Conservation (phyloP, 441 rosid species). For the Aleurites moluccanus region DNA sequence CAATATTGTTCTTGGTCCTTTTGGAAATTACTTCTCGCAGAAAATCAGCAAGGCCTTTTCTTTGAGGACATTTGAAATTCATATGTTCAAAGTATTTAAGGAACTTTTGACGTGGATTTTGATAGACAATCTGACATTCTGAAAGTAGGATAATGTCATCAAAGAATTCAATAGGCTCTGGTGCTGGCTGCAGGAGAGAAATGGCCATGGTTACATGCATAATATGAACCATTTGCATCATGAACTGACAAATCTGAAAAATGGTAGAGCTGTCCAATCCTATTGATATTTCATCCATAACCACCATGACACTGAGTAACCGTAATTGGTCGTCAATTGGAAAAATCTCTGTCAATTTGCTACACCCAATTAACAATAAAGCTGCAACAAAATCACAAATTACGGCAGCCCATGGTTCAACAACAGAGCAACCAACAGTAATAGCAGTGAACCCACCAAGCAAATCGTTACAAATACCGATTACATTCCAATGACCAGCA, state of each 20-base stretch:
- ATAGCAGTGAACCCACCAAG: no score
- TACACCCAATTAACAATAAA: no score
- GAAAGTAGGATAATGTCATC: conserved; percentile 77
- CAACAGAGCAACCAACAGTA: no score
- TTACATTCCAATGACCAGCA: no score
- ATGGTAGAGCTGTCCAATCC: conserved; percentile 92
- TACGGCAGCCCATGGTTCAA: no score
- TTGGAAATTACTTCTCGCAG: conserved; percentile 90
- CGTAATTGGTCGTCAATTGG: no score
- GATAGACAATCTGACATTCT: conserved; percentile 78
- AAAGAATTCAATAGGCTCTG: conserved; percentile 80
- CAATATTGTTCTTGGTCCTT: conserved; percentile 95
- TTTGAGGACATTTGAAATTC: conserved; percentile 84
- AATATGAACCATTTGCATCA: conserved; percentile 88
- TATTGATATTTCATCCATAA: conserved; percentile 96
- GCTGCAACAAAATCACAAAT: no score
- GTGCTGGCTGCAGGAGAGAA: conserved; percentile 91
- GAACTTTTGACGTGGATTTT: conserved; percentile 71
- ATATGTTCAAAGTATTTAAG: conserved; percentile 66
- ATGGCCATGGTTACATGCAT: conserved; percentile 74
- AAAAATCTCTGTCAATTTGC: no score
- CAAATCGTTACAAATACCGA: no score
- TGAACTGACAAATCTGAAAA: conserved; percentile 70
- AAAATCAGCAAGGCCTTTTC: conserved; percentile 91
- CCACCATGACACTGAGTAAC: no score